These are phyloP conservation scores for Triticum turgidum DNA, from an alignment of 176 grass and related monocot species.

Conservation along the genomic window DNA sequence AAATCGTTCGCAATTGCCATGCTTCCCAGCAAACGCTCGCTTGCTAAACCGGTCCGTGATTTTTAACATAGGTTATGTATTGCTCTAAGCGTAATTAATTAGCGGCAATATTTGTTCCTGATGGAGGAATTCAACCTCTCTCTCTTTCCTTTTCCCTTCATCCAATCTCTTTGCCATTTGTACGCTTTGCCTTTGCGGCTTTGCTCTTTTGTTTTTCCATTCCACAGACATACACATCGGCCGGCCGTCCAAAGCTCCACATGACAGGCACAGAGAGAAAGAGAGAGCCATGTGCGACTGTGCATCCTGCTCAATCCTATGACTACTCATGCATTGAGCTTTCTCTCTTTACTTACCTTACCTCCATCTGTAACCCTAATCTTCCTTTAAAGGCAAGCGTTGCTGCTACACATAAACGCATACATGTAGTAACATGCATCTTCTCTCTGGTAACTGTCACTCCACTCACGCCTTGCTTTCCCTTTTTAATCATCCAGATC, in stretches of 20 bases:
- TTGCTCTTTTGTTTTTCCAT: constrained; percentile 18
- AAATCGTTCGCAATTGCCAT: too few species aligned
- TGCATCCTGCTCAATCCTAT: not conserved
- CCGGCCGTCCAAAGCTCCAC: constrained; percentile 17
- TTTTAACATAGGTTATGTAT: too few species aligned
- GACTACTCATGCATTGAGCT: not conserved
- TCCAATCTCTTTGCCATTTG: not conserved
- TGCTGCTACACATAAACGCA: not conserved
- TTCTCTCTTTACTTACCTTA: constrained; percentile 24
- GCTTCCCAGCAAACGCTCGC: too few species aligned
- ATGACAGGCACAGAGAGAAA: constrained; percentile 25
- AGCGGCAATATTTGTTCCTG: too few species aligned
- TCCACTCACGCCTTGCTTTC: not conserved
- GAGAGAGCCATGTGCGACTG: not conserved
- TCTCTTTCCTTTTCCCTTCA: constrained; percentile 10
- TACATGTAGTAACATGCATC: not conserved
- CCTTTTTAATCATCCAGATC: constrained; percentile 16
- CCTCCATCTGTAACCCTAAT: constrained; percentile 14
- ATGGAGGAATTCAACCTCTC: not conserved
- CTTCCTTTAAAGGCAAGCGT: constrained; percentile 29
- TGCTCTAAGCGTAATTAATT: too few species aligned
- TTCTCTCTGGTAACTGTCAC: not conserved
- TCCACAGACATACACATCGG: not conserved
- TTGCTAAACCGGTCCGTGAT: too few species aligned
- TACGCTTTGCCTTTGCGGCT: constrained; percentile 22